Evolutionary conservation across 2,329 filamentous ascomycete species (phyloP).

Genomic region (Chaetothyriales sp.): DNA sequence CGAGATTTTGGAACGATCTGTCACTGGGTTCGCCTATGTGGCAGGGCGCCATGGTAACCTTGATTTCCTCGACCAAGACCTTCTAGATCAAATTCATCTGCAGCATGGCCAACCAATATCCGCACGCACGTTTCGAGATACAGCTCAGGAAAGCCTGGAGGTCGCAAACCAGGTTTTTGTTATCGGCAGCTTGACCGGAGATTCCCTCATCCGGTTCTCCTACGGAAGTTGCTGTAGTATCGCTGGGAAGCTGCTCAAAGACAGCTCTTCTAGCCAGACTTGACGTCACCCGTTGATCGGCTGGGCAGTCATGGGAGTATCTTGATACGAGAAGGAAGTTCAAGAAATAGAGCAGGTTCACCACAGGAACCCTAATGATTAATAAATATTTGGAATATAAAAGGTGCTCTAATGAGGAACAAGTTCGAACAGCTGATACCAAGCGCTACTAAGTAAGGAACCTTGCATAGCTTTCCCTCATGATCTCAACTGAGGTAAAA

Average conservation of each 20-base stretch:
- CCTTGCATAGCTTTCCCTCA: neutral
- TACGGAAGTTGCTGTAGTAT: slow-evolving; percentile 44
- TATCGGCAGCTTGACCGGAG: slow-evolving; percentile 44
- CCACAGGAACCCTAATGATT: too few relatives aligned
- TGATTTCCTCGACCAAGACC: slow-evolving; percentile 32
- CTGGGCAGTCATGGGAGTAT: neutral
- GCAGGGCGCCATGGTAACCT: slow-evolving; percentile 42
- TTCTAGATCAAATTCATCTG: slow-evolving; percentile 32
- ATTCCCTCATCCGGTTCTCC: slow-evolving; percentile 45
- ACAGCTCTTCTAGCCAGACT: neutral
- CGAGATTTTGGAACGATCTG: slow-evolving; percentile 28
- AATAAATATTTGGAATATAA: too few relatives aligned
- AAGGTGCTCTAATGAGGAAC: too few relatives aligned
- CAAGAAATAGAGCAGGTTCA: too few relatives aligned
- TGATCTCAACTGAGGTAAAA: neutral
- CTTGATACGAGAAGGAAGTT: too few relatives aligned
- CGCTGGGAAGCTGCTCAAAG: slow-evolving; percentile 28
- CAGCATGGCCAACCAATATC: slow-evolving; percentile 25
- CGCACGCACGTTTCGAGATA: slow-evolving; percentile 38
- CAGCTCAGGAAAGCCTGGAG: slow-evolving; percentile 37
- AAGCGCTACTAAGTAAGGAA: neutral
- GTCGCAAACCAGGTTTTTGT: slow-evolving; percentile 39
- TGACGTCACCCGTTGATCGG: neutral
- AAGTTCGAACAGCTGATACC: too few relatives aligned
- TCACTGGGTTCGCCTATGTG: slow-evolving; percentile 39